Percentiles rank a stretch among this genome's conserved stretches.
These are phyloP conservation scores for Metschnikowia vanudenii DNA, from an alignment of 805 yeast genomes.

Conservation along the genomic window DNA sequence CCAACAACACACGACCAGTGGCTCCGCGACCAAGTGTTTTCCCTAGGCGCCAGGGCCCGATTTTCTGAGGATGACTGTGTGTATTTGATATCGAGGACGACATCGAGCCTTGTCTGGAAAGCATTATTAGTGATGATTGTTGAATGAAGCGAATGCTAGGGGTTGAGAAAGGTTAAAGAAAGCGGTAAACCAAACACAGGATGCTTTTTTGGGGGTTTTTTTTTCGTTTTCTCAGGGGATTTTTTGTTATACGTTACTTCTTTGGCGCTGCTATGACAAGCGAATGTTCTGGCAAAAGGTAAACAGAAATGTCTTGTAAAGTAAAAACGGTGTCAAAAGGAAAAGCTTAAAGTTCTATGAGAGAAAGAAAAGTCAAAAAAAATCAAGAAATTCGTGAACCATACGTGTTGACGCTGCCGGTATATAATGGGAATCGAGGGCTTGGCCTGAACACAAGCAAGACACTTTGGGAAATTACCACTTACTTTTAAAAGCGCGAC, in stretches of 20 bases:
- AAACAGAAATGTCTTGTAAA: not conserved
- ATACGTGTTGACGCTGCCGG: constrained; percentile 9
- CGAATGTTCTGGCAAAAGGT: not conserved
- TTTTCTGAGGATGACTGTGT: constrained; percentile 48
- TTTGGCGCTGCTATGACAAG: not conserved
- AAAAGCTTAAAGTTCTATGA: not conserved
- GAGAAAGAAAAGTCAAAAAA: not conserved
- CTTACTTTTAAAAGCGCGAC: constrained; percentile 10
- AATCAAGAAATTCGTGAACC: too few relatives aligned
- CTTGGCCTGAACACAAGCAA: not conserved
- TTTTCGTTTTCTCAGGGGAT: too few relatives aligned
- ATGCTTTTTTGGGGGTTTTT: too few relatives aligned
- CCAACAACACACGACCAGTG: constrained; percentile 75
- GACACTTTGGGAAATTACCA: constrained; percentile 8
- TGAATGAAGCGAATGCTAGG: not conserved
- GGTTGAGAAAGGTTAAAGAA: too few relatives aligned
- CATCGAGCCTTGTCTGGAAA: constrained; percentile 58
- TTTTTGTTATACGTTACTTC: too few relatives aligned
- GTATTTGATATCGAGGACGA: constrained; percentile 52
- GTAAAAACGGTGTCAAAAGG: not conserved
- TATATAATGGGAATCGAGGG: constrained; percentile 1
- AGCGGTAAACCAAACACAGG: too few relatives aligned
- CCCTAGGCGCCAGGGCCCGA: constrained; percentile 84
- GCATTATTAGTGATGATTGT: constrained; percentile 7
- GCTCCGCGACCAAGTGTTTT: constrained; percentile 80